These are phyloP conservation scores for Seiridium cupressi DNA, from an alignment of 2,329 filamentous ascomycete species.

Conservation along the genomic window DNA sequence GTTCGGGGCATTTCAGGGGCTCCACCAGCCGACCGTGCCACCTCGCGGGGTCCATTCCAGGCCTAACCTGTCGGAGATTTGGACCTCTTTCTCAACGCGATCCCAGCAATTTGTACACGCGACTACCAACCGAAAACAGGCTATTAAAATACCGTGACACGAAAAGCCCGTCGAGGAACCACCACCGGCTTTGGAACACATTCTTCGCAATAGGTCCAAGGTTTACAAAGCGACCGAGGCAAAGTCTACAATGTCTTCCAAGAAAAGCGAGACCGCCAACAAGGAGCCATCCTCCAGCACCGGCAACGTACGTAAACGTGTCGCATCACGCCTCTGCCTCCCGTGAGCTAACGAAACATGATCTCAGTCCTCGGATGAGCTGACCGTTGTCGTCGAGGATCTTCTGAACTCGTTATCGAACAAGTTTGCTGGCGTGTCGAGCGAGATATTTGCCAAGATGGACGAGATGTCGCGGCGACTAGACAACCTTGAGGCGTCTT, in stretches of 20 bases:
- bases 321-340: neutral
- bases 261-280: conserved; percentile 17
- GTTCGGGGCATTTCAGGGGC: conserved; percentile 2
- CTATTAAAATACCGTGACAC: too few relatives aligned
- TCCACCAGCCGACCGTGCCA: neutral
- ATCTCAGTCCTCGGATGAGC: conserved; percentile 50
- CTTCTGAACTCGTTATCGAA: conserved; percentile 79
- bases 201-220: neutral
- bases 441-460: conserved; percentile 89
- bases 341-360: neutral
- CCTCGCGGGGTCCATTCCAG: neutral
- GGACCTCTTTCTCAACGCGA: too few relatives aligned
- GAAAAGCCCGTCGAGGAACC: too few relatives aligned
- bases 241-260: conserved; percentile 20
- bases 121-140: too few relatives aligned
- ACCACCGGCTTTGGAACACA: too few relatives aligned
- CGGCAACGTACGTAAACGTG: neutral
- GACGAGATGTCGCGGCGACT: conserved; percentile 89
- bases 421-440: conserved; percentile 82
- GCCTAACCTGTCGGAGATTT: neutral
- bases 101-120: too few relatives aligned
- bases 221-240: neutral
- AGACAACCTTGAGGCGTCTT: conserved; percentile 76
- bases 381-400: conserved; percentile 80
- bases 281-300: conserved; percentile 1